Percentiles rank a stretch among this genome's conserved stretches.
Evolutionary conservation across 345 rosid genomes (phyloP).

Genomic region (Nephelium lappaceum): DNA sequence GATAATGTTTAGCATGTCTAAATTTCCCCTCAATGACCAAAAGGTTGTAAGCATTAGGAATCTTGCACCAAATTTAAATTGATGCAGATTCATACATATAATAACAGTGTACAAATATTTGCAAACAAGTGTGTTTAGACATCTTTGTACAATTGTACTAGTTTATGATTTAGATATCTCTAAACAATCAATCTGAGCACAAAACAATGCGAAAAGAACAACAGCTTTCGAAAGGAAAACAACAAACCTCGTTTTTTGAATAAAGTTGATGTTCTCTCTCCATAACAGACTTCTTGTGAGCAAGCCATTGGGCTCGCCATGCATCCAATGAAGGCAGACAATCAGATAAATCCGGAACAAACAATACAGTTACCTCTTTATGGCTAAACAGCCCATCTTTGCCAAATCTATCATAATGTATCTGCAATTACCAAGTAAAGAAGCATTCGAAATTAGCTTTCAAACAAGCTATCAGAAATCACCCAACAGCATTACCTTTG

Average conservation of each 20-base stretch:
- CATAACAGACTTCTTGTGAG: conserved; percentile 67
- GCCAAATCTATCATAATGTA: conserved; percentile 91
- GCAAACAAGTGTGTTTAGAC: neutral
- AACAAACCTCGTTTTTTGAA: conserved; percentile 52
- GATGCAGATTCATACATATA: neutral
- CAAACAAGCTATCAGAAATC: neutral
- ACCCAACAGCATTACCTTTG: neutral
- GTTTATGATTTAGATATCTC: neutral
- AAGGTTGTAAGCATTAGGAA: neutral
- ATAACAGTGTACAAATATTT: neutral
- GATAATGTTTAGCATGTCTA: conserved; percentile 7
- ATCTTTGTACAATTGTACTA: neutral
- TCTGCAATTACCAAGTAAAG: conserved; percentile 49
- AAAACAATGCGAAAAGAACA: neutral
- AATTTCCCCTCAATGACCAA: neutral
- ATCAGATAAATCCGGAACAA: conserved; percentile 90
- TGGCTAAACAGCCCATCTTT: conserved; percentile 81
- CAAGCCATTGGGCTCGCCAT: conserved; percentile 84
- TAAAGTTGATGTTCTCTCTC: conserved; percentile 65
- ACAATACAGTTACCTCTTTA: conserved; percentile 85
- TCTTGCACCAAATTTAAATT: neutral
- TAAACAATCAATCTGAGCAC: neutral
- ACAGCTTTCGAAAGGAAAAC: conserved; percentile 3
- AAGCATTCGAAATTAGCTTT: conserved; percentile 9
- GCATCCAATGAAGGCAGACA: conserved; percentile 83